Base-by-base conservation (phyloP, 768 basidiomycete species). In the Pisolithus albus region DNA sequence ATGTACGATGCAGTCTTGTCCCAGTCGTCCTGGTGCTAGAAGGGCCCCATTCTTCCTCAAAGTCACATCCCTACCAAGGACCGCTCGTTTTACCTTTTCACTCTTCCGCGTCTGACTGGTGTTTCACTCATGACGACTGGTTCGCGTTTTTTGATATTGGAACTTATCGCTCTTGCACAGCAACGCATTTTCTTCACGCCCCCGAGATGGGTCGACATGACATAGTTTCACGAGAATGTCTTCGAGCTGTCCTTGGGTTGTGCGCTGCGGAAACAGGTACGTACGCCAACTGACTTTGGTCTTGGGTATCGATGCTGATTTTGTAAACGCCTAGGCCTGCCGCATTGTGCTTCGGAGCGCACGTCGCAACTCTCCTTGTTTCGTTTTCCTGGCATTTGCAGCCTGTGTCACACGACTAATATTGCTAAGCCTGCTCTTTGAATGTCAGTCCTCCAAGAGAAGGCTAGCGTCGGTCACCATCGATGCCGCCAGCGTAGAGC, bases 301-400 rank as follows among this genome's bases (percentile, higher is more conserved):
- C 18, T 19, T 19, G 28, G 7, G 26, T 26, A 26, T 4, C 18
- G 13, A 40, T 36, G 24, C 34, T 36, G 28, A 56, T n/a, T 8
- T 19, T 19, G 8, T 47, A 15, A 15, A 34, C 13, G 8, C 8
- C 40, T 41, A 26, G 26, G 4, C 18, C 18, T 23, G 18, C 6
- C 1, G 24, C 32, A 11, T n/a, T 19, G 40, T 21, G 11, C 32
- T 80, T 79, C 76, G 73, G 61, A 71, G 28, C 70, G 76, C 53
- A 4, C 26, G 26, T 26, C 26, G 21, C 26, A 26, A 26, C 60
- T 79, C 78, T 34, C 67, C 72, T 3, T 55, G 69, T 34, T 82
- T 78, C 61, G 76, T 79, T 58, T 61, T 73, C 38, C 64, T 80
- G 51, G 72, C 75, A 26, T 55, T 81, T 41, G 40, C 70, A 24